Conservation (phyloP, 768 basidiomycete genomes). For the Amanita polypyramis region DNA sequence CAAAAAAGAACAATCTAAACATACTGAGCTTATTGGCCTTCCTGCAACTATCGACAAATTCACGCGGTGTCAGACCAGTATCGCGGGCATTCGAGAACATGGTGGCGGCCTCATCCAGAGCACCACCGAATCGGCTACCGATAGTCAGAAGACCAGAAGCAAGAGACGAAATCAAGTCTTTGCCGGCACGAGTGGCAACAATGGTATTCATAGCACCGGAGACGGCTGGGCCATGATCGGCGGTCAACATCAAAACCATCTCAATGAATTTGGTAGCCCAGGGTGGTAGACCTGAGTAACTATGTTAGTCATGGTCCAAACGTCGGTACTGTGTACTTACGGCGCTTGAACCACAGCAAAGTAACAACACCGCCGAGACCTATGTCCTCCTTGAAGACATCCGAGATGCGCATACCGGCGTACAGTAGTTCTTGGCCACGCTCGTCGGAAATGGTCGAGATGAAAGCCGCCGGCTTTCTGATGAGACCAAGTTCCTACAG, state of each 20-base stretch:
- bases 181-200: conserved; percentile 97
- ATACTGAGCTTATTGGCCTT: conserved; percentile 89
- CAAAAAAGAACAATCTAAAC: conserved; percentile 14
- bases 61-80: conserved; percentile 89
- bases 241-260: conserved; percentile 99
- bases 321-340: conserved; percentile 21
- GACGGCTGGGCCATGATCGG: conserved; percentile 97
- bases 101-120: conserved; percentile 90
- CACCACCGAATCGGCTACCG: conserved; percentile 96
- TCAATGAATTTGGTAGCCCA: conserved; percentile 99
- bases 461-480: conserved; percentile 97
- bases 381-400: conserved; percentile 97
- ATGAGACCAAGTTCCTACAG: conserved; percentile 81
- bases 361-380: conserved; percentile 95
- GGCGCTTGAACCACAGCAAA: conserved; percentile 97
- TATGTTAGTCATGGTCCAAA: not conserved
- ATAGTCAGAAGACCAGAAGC: conserved; percentile 96
- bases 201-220: conserved; percentile 99
- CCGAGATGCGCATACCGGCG: conserved; percentile 97
- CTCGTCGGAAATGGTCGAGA: conserved; percentile 99
- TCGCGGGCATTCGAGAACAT: conserved; percentile 94
- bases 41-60: conserved; percentile 91
- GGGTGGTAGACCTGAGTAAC: conserved; percentile 48
- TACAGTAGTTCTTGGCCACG: conserved; percentile 97
- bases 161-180: conserved; percentile 94